phyloP scores from a whole-genome alignment of 257 asterid species.

The Misopates orontium region DNA sequence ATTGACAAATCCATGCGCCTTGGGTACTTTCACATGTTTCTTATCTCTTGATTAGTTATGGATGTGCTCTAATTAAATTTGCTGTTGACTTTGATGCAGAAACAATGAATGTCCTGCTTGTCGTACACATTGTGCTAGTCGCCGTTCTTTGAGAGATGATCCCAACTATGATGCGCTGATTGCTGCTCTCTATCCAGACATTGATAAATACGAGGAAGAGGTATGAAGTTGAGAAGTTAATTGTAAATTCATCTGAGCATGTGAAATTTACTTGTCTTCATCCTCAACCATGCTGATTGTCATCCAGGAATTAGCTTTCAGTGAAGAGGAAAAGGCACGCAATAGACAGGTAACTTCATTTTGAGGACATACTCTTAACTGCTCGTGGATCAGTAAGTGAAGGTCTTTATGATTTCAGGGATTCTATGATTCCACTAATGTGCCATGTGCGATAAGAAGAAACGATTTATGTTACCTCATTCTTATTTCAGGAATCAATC shows the following conservation, averaged over 20 bases:
- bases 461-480: neutral
- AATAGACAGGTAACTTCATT: constrained; percentile 71
- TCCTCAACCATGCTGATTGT: constrained; percentile 28
- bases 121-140: constrained; percentile 99
- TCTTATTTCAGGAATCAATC: neutral
- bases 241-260: constrained; percentile 27
- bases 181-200: constrained; percentile 84
- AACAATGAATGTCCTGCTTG: constrained; percentile 99
- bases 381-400: constrained; percentile 14
- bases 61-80: constrained; percentile 20
- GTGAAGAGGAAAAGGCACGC: constrained; percentile 91
- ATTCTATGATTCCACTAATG: neutral
- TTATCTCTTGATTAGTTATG: constrained; percentile 20
- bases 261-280: constrained; percentile 26
- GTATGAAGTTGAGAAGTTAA: constrained; percentile 41
- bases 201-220: constrained; percentile 96
- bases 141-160: constrained; percentile 97
- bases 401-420: constrained; percentile 9
- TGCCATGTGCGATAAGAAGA: constrained; percentile 9
- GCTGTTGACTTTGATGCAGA: constrained; percentile 45
- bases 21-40: constrained; percentile 55
- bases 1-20: constrained; percentile 99
- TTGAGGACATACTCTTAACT: constrained; percentile 4
- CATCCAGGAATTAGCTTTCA: constrained; percentile 85
- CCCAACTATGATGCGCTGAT: constrained; percentile 95